Evolutionary conservation across 768 basidiomycete species (phyloP).

Genomic region (Kwoniella bestiolae): DNA sequence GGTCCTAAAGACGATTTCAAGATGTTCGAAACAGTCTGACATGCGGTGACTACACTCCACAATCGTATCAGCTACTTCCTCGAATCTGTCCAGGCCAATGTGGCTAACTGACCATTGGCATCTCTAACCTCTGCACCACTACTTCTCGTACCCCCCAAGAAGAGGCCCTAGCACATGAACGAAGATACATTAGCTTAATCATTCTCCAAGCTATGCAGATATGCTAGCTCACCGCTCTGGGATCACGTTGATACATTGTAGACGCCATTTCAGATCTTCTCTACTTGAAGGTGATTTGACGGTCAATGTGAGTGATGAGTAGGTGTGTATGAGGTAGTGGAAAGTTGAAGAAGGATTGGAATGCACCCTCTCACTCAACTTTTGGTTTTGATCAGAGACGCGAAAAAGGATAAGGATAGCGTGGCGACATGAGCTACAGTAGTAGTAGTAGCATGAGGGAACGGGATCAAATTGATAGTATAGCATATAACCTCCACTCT

Average conservation of each 20-base stretch:
- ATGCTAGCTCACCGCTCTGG: slow-evolving; percentile 51
- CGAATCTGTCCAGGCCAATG: background rate
- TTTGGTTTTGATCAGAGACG: slow-evolving; percentile 17
- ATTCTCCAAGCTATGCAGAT: background rate
- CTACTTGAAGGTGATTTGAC: background rate
- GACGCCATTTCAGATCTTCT: slow-evolving; percentile 44
- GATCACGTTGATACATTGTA: slow-evolving; percentile 58
- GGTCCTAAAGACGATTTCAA: slow-evolving; percentile 96
- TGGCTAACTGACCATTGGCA: slow-evolving; percentile 76
- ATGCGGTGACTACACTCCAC: slow-evolving; percentile 76
- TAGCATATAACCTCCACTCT: slow-evolving; percentile 20
- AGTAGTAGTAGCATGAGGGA: no score
- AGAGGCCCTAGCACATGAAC: slow-evolving; percentile 66
- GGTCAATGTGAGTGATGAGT: background rate
- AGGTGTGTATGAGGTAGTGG: slow-evolving; percentile 11
- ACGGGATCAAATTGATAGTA: slow-evolving; percentile 9
- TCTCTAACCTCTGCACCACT: slow-evolving; percentile 95
- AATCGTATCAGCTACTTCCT: background rate
- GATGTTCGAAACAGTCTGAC: slow-evolving; percentile 94
- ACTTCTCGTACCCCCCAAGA: slow-evolving; percentile 89
- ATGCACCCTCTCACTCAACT: background rate
- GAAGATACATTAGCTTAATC: slow-evolving; percentile 10
- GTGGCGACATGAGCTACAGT: background rate
- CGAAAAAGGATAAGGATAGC: background rate
- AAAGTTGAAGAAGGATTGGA: slow-evolving; percentile 10